These are phyloP conservation scores for Domatiomyces globalis DNA, from an alignment of 2,329 filamentous ascomycete genomes.

Conservation along the genomic window DNA sequence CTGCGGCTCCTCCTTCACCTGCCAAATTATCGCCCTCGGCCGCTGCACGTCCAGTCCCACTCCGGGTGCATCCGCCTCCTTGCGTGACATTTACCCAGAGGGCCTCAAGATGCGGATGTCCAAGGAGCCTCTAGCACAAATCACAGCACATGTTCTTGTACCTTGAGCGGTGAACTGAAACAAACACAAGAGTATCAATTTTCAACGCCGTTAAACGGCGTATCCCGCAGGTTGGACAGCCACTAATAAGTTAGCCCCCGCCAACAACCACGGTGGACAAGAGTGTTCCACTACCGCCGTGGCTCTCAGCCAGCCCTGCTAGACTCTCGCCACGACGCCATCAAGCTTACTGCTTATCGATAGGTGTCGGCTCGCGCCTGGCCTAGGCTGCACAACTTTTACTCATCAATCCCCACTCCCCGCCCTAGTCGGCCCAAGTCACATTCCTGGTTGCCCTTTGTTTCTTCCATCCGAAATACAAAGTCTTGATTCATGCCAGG, in stretches of 20 bases:
- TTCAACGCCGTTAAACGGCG: neutral
- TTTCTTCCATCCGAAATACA: conserved; percentile 1
- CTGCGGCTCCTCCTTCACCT: neutral
- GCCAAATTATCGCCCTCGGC: neutral
- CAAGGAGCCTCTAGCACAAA: neutral
- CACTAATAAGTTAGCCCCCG: too few relatives aligned
- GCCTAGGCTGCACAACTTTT: conserved; percentile 1
- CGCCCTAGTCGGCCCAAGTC: conserved; percentile 3
- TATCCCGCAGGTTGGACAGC: neutral
- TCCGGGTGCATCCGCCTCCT: neutral
- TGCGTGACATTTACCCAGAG: neutral
- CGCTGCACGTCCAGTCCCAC: neutral
- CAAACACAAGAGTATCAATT: neutral
- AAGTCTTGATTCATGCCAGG: conserved; percentile 12
- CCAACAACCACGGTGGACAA: neutral
- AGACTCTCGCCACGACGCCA: neutral
- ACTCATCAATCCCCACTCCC: neutral
- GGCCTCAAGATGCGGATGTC: neutral
- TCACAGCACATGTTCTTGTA: neutral
- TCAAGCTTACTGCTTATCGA: neutral
- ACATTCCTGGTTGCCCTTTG: neutral
- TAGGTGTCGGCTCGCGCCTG: conserved; percentile 1
- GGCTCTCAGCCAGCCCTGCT: neutral
- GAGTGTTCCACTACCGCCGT: neutral
- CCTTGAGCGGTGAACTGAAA: neutral